phyloP scores from a whole-genome alignment of 306 rosid genomes.

The Castanea crenata region DNA sequence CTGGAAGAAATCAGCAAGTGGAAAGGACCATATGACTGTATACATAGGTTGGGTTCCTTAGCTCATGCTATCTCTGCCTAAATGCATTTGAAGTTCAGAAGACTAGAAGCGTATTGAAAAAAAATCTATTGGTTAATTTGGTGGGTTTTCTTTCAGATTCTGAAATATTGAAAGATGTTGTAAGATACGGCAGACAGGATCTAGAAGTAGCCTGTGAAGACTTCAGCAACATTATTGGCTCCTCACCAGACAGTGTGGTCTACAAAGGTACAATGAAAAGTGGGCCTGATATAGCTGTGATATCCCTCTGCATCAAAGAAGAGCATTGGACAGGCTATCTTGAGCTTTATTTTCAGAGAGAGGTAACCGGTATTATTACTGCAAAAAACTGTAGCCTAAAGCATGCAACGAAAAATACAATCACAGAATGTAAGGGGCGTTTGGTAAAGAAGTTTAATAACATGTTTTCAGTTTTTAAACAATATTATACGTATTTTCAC shows the following conservation, averaged over 20 bases:
- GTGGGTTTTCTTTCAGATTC: conserved; percentile 51
- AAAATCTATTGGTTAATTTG: conserved; percentile 15
- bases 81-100: neutral
- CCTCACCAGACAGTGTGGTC: conserved; percentile 93
- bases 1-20: conserved; percentile 83
- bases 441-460: too few species aligned
- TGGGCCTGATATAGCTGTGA: conserved; percentile 95
- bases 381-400: neutral
- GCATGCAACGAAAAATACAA: conserved; percentile 18
- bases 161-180: conserved; percentile 76
- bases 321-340: conserved; percentile 90
- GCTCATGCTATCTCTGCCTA: conserved; percentile 17
- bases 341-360: conserved; percentile 90
- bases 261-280: conserved; percentile 91
- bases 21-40: conserved; percentile 61
- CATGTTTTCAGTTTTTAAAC: too few species aligned
- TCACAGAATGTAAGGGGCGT: neutral
- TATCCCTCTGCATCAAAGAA: conserved; percentile 86
- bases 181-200: conserved; percentile 76
- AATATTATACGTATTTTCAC: too few species aligned
- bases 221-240: conserved; percentile 95
- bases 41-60: conserved; percentile 52
- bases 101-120: conserved; percentile 13
- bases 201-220: conserved; percentile 99
- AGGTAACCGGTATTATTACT: conserved; percentile 43